Percentiles rank a stretch among this genome's conserved stretches.
These are phyloP conservation scores for Lecanicillium sp. DNA, from an alignment of 2,329 filamentous ascomycete genomes.

Conservation along the genomic window DNA sequence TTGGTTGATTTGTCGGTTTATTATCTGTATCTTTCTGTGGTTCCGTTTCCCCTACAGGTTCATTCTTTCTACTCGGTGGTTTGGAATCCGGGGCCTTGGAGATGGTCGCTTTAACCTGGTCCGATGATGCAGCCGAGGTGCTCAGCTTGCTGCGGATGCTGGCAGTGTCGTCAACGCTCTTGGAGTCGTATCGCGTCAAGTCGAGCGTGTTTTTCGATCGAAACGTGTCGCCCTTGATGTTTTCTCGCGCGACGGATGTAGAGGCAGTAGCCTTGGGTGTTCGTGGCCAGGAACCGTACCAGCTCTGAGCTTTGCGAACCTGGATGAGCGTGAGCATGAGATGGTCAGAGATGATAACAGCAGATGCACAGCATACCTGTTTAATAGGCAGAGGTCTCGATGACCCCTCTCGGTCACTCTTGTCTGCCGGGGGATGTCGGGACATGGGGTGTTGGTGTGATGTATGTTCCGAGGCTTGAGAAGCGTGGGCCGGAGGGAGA, in stretches of 20 bases:
- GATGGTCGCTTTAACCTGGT: slow-evolving; percentile 16
- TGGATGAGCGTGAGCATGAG: slow-evolving; percentile 21
- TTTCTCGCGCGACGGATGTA: slow-evolving; percentile 55
- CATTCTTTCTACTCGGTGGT: background rate
- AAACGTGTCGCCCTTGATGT: slow-evolving; percentile 51
- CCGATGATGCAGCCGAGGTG: slow-evolving; percentile 2
- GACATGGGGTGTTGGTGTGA: slow-evolving; percentile 7
- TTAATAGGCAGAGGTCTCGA: slow-evolving; percentile 12
- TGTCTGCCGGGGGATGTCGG: slow-evolving; percentile 3
- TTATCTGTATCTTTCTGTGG: background rate
- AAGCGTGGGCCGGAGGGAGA: slow-evolving; percentile 8
- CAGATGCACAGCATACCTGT: slow-evolving; percentile 11
- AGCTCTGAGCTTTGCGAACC: slow-evolving; percentile 50
- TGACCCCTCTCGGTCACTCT: background rate
- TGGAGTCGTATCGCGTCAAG: slow-evolving; percentile 45
- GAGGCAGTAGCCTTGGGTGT: slow-evolving; percentile 51
- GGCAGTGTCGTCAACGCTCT: slow-evolving; percentile 29
- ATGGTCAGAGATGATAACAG: background rate
- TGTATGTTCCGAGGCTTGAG: slow-evolving; percentile 16
- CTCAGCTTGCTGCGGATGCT: slow-evolving; percentile 24
- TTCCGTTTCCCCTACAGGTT: background rate
- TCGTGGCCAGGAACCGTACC: slow-evolving; percentile 58
- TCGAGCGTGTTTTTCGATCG: slow-evolving; percentile 41
- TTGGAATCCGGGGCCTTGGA: background rate
- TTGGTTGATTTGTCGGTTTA: background rate